phyloP scores from a whole-genome alignment of 1,284 basidiomycete species.

The Ustilago cynodontis region DNA sequence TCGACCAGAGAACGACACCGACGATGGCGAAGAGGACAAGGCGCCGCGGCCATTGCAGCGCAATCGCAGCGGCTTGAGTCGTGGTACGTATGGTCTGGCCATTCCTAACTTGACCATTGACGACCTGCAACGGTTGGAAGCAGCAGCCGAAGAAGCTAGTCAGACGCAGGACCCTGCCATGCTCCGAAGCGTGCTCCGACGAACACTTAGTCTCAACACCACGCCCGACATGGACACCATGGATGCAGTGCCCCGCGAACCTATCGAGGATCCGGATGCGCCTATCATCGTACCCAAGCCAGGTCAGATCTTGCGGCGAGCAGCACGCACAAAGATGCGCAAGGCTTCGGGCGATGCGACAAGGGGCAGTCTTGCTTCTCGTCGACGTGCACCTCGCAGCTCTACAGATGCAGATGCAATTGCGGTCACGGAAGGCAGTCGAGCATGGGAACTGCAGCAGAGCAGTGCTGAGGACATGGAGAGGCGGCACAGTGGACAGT shows the following conservation, averaged over 20 bases:
- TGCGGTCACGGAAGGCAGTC: constrained; percentile 28
- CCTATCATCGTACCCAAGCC: constrained; percentile 90
- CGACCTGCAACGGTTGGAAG: constrained; percentile 91
- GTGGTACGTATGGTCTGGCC: constrained; percentile 26
- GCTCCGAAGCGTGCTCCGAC: constrained; percentile 82
- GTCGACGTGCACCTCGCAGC: constrained; percentile 29
- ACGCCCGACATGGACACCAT: constrained; percentile 39
- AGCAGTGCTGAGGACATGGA: constrained; percentile 44
- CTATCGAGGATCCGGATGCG: constrained; percentile 81
- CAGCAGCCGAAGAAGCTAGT: constrained; percentile 82
- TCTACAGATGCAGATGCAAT: constrained; percentile 25
- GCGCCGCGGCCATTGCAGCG: constrained; percentile 35
- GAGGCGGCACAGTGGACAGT: constrained; percentile 53
- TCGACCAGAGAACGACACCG: constrained; percentile 77
- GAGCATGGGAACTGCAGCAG: constrained; percentile 45
- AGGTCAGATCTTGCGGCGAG: constrained; percentile 87
- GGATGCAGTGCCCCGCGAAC: constrained; percentile 38
- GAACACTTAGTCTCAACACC: constrained; percentile 83
- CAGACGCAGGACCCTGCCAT: constrained; percentile 84
- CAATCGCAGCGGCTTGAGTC: constrained; percentile 41
- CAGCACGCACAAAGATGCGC: constrained; percentile 93
- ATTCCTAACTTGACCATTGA: constrained; percentile 82
- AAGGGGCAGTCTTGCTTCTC: constrained; percentile 36
- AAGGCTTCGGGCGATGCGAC: constrained; percentile 86
- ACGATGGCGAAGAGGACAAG: constrained; percentile 74